These are phyloP conservation scores for Sarocladiaceae sp. DNA, from an alignment of 2,329 filamentous ascomycete species.

Conservation along the genomic window DNA sequence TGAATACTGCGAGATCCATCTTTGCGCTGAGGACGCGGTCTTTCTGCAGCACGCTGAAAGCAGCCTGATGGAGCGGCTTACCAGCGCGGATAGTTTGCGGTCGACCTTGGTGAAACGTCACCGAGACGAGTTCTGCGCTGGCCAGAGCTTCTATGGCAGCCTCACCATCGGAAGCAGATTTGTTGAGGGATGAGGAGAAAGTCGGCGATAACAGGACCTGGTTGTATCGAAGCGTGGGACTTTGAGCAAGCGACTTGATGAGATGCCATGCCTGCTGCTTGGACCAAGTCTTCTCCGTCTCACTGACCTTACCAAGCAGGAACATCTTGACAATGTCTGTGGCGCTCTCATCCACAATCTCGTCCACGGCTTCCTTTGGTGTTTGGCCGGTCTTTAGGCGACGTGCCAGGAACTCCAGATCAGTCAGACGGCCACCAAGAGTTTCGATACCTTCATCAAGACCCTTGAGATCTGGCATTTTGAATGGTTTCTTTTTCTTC, in stretches of 20 bases:
- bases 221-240: conserved; percentile 71
- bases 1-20: conserved; percentile 65
- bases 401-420: conserved; percentile 89
- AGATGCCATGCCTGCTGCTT: conserved; percentile 86
- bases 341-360: conserved; percentile 84
- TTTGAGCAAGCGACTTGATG: conserved; percentile 68
- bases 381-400: conserved; percentile 82
- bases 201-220: conserved; percentile 72
- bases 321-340: conserved; percentile 93
- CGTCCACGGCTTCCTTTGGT: conserved; percentile 71
- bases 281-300: conserved; percentile 60
- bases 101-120: conserved; percentile 66
- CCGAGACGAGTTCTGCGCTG: conserved; percentile 77
- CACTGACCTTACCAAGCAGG: conserved; percentile 56
- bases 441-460: conserved; percentile 76
- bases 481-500: conserved; percentile 17
- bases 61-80: conserved; percentile 79
- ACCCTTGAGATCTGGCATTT: conserved; percentile 50
- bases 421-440: conserved; percentile 86
- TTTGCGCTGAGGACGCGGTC: conserved; percentile 69
- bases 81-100: conserved; percentile 73
- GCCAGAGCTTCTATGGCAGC: conserved; percentile 72
- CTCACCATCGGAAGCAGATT: conserved; percentile 57
- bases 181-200: conserved; percentile 54
- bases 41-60: conserved; percentile 64